A percentile compares a stretch with the other conserved stretches of the same genome.
phyloP scores from a whole-genome alignment of 805 yeast genomes.

The Phaffomyces antillensis region DNA sequence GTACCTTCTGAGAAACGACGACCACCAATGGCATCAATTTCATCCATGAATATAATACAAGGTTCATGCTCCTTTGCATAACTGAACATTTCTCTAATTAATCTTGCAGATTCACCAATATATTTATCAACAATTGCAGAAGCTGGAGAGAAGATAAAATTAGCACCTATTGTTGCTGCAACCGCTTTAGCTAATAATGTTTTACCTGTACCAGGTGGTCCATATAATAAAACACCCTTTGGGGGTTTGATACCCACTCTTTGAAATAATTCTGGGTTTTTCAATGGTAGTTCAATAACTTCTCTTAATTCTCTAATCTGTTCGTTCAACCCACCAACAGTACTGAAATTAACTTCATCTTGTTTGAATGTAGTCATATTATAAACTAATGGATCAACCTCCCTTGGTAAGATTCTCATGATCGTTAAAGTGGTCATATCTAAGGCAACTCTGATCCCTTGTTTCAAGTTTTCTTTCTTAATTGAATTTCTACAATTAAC shows the following conservation, averaged over 20 bases:
- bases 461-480: conserved; percentile 72
- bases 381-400: conserved; percentile 95
- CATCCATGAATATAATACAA: conserved; percentile 97
- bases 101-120: conserved; percentile 95
- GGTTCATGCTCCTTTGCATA: conserved; percentile 98
- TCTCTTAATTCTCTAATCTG: conserved; percentile 96
- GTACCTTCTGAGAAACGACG: conserved; percentile 97
- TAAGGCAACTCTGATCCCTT: conserved; percentile 92
- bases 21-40: conserved; percentile 98
- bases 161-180: conserved; percentile 97
- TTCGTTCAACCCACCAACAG: conserved; percentile 93
- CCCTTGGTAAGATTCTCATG: conserved; percentile 95
- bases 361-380: conserved; percentile 98
- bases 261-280: conserved; percentile 91
- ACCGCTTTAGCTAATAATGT: conserved; percentile 95
- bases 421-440: conserved; percentile 97
- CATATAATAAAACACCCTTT: conserved; percentile 91
- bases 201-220: conserved; percentile 99
- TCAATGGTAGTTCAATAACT: conserved; percentile 93
- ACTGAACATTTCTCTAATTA: conserved; percentile 95
- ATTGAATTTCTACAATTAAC: conserved; percentile 96
- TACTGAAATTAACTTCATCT: conserved; percentile 91
- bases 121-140: conserved; percentile 97
- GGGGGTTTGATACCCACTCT: conserved; percentile 99
- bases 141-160: conserved; percentile 96